Evolutionary conservation across 805 yeast genomes (phyloP).

Genomic region (Zygosaccharomyces kombuchaensis): DNA sequence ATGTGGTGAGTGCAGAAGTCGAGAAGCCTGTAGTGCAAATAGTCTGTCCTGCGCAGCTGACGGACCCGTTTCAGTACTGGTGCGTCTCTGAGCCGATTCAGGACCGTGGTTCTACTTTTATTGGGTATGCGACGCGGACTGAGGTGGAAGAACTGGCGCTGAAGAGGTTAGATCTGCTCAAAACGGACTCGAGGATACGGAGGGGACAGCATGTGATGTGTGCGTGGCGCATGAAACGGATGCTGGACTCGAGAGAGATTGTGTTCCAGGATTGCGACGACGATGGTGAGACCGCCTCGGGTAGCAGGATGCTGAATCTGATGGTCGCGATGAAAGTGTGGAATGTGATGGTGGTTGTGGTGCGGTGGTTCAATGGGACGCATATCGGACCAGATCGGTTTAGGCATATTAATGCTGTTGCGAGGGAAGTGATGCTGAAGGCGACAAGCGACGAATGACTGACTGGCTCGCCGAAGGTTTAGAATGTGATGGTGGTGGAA

Average conservation of each 20-base stretch:
- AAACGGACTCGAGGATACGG: constrained; percentile 60
- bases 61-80: constrained; percentile 70
- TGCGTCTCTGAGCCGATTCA: constrained; percentile 64
- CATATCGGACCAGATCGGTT: constrained; percentile 92
- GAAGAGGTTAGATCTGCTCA: constrained; percentile 46
- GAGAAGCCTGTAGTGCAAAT: constrained; percentile 5
- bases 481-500: no score
- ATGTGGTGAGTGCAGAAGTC: constrained; percentile 39
- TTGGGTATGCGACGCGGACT: constrained; percentile 67
- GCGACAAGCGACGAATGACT: constrained; percentile 41
- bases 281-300: constrained; percentile 97
- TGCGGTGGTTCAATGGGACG: constrained; percentile 90
- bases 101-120: constrained; percentile 82
- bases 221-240: constrained; percentile 70
- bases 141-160: constrained; percentile 65
- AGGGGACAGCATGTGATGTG: constrained; percentile 77
- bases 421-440: constrained; percentile 73
- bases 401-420: constrained; percentile 85
- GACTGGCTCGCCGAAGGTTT: no score
- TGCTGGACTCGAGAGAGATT: constrained; percentile 40
- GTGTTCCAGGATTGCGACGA: constrained; percentile 85
- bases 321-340: constrained; percentile 73
- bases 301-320: constrained; percentile 76
- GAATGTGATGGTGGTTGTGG: constrained; percentile 77
- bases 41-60: constrained; percentile 5